Conservation (phyloP, 139 green algal genomes). For the Spirogloea muscicola region DNA sequence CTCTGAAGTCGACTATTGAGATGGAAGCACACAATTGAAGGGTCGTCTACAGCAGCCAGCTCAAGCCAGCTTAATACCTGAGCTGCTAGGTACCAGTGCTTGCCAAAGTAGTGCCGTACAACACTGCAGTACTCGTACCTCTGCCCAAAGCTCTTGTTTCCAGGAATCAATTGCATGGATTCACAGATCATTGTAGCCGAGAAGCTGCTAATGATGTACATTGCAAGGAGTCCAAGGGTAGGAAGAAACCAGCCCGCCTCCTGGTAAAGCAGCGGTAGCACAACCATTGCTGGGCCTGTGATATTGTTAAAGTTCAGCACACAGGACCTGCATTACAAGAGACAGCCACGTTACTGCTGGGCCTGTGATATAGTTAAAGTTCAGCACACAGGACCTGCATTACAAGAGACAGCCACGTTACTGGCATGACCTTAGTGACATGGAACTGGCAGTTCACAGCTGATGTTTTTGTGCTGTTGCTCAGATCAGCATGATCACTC, state of each 20-base stretch:
- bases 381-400: slow-evolving; percentile 25
- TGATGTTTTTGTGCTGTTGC: too few relatives aligned
- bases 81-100: slow-evolving; percentile 19
- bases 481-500: too few relatives aligned
- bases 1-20: background rate
- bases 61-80: background rate
- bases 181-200: slow-evolving; percentile 38
- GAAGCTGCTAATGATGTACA: slow-evolving; percentile 15
- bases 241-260: slow-evolving; percentile 31
- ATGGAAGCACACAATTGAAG: background rate
- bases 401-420: too few relatives aligned
- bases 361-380: slow-evolving; percentile 37
- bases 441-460: too few relatives aligned
- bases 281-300: slow-evolving; percentile 28
- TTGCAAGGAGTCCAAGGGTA: slow-evolving; percentile 10
- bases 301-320: slow-evolving; percentile 37
- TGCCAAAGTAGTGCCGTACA: slow-evolving; percentile 35
- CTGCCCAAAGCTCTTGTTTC: slow-evolving; percentile 17
- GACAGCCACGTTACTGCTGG: too few relatives aligned
- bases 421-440: too few relatives aligned
- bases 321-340: slow-evolving; percentile 13
- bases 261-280: slow-evolving; percentile 28
- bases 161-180: slow-evolving; percentile 31
- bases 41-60: background rate
- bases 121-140: slow-evolving; percentile 39